Percentiles rank a stretch among this genome's conserved stretches.
Conservation (phyloP, 164 flowering plant genomes). For the Tinospora cordifolia region DNA sequence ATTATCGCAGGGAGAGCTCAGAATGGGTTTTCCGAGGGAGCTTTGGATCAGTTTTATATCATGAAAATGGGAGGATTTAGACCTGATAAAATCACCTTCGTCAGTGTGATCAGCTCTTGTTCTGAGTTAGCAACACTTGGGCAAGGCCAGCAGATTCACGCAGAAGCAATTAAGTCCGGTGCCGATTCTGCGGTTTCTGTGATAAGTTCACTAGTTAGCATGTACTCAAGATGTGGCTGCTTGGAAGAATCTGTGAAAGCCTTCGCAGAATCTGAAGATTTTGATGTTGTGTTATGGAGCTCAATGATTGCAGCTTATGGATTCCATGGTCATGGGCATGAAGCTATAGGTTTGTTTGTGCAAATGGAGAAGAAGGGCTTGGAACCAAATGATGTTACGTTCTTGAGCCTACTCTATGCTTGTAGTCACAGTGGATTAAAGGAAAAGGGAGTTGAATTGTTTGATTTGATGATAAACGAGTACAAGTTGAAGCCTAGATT, state of each 20-base stretch:
- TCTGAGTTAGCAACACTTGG: conserved; percentile 66
- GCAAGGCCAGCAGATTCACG: conserved; percentile 71
- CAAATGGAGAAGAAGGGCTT: conserved; percentile 40
- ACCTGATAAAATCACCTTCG: conserved; percentile 67
- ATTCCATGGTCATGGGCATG: conserved; percentile 60
- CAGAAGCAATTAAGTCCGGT: conserved; percentile 51
- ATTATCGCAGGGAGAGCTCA: conserved; percentile 66
- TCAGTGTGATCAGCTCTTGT: conserved; percentile 62
- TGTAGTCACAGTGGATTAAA: conserved; percentile 70
- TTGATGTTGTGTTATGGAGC: conserved; percentile 56
- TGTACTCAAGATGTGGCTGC: conserved; percentile 76
- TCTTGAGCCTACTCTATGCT: conserved; percentile 64
- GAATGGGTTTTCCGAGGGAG: conserved; percentile 46
- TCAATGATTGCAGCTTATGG: conserved; percentile 77
- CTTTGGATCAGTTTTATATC: conserved; percentile 42
- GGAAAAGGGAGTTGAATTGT: conserved; percentile 42
- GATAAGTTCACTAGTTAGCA: conserved; percentile 52
- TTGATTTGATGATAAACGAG: conserved; percentile 43
- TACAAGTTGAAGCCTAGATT: conserved; percentile 43
- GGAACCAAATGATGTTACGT: conserved; percentile 59
- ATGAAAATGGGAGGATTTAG: conserved; percentile 52
- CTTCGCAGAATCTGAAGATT: conserved; percentile 32
- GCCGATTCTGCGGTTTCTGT: conserved; percentile 32
- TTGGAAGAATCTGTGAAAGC: conserved; percentile 52
- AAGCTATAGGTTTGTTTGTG: conserved; percentile 45